Evolutionary conservation across 352 stramenopile genomes (phyloP).

Genomic region (Globisporangium middletonii): DNA sequence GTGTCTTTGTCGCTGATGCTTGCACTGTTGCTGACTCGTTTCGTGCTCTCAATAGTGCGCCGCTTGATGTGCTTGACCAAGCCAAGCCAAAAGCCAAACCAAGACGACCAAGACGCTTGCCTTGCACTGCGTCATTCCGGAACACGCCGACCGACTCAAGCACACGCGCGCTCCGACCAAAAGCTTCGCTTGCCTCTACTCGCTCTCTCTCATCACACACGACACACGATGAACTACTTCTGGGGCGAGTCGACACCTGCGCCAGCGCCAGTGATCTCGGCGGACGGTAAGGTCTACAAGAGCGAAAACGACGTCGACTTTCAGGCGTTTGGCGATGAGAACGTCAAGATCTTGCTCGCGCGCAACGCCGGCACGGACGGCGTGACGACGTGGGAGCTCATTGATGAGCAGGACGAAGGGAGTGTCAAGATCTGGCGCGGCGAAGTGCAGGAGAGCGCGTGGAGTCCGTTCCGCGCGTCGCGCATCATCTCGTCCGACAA

Average conservation of each 20-base stretch:
- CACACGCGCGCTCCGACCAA: neutral
- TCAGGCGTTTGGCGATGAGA: slow-evolving; percentile 53
- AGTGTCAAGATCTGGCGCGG: slow-evolving; percentile 58
- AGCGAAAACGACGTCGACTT: slow-evolving; percentile 58
- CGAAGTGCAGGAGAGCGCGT: slow-evolving; percentile 51
- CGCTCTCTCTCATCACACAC: neutral
- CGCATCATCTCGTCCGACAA: slow-evolving; percentile 52
- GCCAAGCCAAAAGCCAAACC: too few species aligned
- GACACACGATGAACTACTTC: slow-evolving; percentile 18
- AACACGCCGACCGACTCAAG: neutral
- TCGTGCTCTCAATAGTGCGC: too few species aligned
- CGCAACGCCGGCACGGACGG: slow-evolving; percentile 57
- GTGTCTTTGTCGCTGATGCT: too few species aligned
- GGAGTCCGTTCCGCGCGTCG: slow-evolving; percentile 63
- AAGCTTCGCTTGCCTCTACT: neutral
- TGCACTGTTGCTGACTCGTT: too few species aligned
- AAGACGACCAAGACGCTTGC: too few species aligned
- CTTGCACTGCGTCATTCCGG: too few species aligned
- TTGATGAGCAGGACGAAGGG: slow-evolving; percentile 42
- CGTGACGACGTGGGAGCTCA: slow-evolving; percentile 66
- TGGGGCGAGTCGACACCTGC: slow-evolving; percentile 11
- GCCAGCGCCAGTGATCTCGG: slow-evolving; percentile 1
- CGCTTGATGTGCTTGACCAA: too few species aligned
- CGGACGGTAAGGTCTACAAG: slow-evolving; percentile 29
- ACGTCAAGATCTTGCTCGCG: slow-evolving; percentile 52